Conservation (phyloP, 2,329 filamentous ascomycete genomes). For the Dothideomycetidae sp. region DNA sequence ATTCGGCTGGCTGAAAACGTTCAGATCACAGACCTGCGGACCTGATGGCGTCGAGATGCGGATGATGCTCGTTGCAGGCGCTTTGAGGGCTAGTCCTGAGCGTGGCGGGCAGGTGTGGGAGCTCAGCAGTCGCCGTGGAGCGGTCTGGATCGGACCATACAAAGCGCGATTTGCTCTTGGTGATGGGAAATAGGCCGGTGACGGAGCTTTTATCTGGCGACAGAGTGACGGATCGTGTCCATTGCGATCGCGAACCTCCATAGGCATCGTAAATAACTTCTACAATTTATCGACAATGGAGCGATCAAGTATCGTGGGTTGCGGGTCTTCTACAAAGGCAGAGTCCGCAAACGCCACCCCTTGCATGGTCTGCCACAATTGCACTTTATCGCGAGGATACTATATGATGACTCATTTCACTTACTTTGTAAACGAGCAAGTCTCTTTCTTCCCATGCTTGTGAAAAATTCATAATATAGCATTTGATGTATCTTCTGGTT, state of each 20-base stretch:
- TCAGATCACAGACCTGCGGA: constrained; percentile 70
- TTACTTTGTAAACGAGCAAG: too few relatives aligned
- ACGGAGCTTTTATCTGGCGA: constrained; percentile 4
- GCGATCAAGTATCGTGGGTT: too few relatives aligned
- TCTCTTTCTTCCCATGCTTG: too few relatives aligned
- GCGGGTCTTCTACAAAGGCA: too few relatives aligned
- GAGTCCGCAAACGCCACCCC: too few relatives aligned
- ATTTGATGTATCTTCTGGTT: too few relatives aligned
- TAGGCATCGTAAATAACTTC: too few relatives aligned
- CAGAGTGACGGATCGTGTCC: constrained; percentile 8
- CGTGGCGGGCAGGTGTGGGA: constrained; percentile 50
- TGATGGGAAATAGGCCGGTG: constrained; percentile 13
- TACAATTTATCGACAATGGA: too few relatives aligned
- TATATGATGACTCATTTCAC: too few relatives aligned
- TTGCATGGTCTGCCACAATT: too few relatives aligned
- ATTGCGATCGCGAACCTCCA: neutral
- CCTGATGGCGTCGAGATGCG: constrained; percentile 63
- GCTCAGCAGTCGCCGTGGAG: constrained; percentile 12
- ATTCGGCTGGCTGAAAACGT: constrained; percentile 66
- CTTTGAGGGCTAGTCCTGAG: constrained; percentile 59
- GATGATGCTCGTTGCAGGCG: constrained; percentile 52
- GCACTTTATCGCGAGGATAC: too few relatives aligned
- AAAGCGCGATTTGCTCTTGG: constrained; percentile 22
- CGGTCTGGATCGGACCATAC: constrained; percentile 17
- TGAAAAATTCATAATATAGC: too few relatives aligned